Evolutionary conservation across 2,329 filamentous ascomycete genomes (phyloP).

Genomic region (Lojkania enalia): DNA sequence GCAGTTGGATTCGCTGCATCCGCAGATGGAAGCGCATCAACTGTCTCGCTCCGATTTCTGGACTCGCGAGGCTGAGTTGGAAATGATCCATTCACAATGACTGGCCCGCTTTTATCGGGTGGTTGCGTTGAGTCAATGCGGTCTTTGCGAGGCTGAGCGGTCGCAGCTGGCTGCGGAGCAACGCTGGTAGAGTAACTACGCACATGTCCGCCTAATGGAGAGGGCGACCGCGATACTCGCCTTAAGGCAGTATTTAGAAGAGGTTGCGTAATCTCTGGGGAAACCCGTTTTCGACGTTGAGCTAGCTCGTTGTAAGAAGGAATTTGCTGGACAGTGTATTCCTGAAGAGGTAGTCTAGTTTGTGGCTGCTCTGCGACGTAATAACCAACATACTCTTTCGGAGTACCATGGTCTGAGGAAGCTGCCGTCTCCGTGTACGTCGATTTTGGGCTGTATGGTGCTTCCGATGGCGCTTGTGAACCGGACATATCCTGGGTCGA

Average conservation of each 20-base stretch:
- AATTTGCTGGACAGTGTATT: conserved; percentile 40
- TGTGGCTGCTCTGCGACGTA: conserved; percentile 49
- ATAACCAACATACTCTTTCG: conserved; percentile 57
- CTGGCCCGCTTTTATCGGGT: conserved; percentile 35
- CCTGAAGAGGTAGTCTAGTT: conserved; percentile 39
- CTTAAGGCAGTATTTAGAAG: conserved; percentile 43
- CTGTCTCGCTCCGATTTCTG: conserved; percentile 28
- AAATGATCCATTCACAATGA: conserved; percentile 48
- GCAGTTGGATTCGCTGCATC: conserved; percentile 21
- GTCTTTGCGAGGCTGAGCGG: conserved; percentile 27
- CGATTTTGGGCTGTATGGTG: conserved; percentile 25
- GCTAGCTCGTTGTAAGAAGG: conserved; percentile 47
- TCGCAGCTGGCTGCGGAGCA: conserved; percentile 15
- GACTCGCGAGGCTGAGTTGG: conserved; percentile 32
- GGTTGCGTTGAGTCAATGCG: conserved; percentile 33
- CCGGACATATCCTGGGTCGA: conserved; percentile 35
- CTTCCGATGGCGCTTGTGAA: conserved; percentile 23
- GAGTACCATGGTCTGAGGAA: conserved; percentile 40
- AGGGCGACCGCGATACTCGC: conserved; percentile 50
- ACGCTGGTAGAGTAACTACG: conserved; percentile 45
- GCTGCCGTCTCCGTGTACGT: conserved; percentile 24
- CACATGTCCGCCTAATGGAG: conserved; percentile 49
- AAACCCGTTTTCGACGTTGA: conserved; percentile 47
- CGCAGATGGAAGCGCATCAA: conserved; percentile 24
- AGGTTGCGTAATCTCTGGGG: conserved; percentile 47